Percentiles rank a stretch among this genome's conserved stretches.
phyloP scores from a whole-genome alignment of 2,329 filamentous ascomycete genomes.

The Aspergillaceae sp. region DNA sequence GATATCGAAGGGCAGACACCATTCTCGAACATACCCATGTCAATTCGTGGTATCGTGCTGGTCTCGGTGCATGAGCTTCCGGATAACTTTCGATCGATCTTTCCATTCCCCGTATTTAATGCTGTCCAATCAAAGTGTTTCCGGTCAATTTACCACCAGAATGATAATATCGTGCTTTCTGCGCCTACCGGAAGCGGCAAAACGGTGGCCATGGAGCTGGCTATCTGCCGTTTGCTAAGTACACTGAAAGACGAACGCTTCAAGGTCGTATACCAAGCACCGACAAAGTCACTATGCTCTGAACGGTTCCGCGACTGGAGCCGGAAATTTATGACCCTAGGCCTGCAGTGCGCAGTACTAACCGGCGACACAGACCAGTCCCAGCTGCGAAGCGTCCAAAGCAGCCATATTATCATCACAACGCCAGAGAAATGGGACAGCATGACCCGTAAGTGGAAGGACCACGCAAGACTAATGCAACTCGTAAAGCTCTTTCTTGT shows the following conservation, averaged over 20 bases:
- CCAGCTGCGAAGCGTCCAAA: conserved; percentile 60
- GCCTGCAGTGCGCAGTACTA: conserved; percentile 63
- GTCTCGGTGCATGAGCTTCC: conserved; percentile 55
- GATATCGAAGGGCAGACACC: background rate
- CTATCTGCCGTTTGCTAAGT: conserved; percentile 63
- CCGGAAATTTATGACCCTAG: conserved; percentile 60
- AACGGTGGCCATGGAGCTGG: conserved; percentile 71
- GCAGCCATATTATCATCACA: conserved; percentile 72
- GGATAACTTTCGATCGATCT: conserved; percentile 60
- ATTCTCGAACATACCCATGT: conserved; percentile 21
- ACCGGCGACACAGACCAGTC: conserved; percentile 68
- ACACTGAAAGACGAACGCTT: conserved; percentile 51
- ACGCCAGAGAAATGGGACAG: conserved; percentile 92
- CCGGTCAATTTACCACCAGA: conserved; percentile 52
- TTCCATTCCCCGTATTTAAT: conserved; percentile 69
- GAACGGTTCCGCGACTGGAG: conserved; percentile 72
- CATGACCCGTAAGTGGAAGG: conserved; percentile 77
- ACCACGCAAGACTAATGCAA: conserved; percentile 64
- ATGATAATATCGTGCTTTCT: conserved; percentile 70
- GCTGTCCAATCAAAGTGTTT: conserved; percentile 78
- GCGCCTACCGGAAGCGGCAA: conserved; percentile 82
- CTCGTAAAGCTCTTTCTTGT: conserved; percentile 74
- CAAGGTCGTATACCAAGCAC: conserved; percentile 79
- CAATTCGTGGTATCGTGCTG: conserved; percentile 52
- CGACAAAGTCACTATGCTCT: conserved; percentile 72